Percentiles rank a stretch among this genome's conserved stretches.
Conservation (phyloP, 192 early-diverging fungal genomes). For the Backusella liffmaniae region DNA sequence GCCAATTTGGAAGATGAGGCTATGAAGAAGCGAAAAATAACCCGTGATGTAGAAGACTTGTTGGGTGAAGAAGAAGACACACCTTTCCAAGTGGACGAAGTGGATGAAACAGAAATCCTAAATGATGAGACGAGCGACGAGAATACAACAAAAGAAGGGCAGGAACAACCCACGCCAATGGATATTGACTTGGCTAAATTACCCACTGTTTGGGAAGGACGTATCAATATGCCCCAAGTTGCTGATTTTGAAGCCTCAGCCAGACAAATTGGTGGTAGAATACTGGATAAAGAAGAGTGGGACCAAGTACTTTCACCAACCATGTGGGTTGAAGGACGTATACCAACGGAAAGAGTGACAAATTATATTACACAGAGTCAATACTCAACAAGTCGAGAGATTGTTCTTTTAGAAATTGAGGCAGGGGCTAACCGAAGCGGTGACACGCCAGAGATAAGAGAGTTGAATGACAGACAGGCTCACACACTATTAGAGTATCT, state of each 20-base stretch:
- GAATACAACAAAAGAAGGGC: background rate
- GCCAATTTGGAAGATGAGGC: constrained; percentile 34
- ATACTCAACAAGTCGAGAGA: constrained; percentile 52
- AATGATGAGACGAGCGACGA: background rate
- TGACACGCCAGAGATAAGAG: constrained; percentile 13
- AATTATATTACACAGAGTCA: constrained; percentile 57
- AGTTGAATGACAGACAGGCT: constrained; percentile 37
- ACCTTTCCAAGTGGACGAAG: constrained; percentile 29
- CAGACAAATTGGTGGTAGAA: constrained; percentile 59
- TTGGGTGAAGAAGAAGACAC: constrained; percentile 23
- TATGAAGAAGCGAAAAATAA: constrained; percentile 30
- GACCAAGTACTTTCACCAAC: constrained; percentile 53
- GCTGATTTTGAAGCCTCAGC: constrained; percentile 55
- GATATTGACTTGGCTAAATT: background rate
- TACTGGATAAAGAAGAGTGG: constrained; percentile 49
- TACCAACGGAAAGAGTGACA: constrained; percentile 47
- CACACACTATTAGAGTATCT: constrained; percentile 62
- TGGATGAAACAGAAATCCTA: constrained; percentile 15
- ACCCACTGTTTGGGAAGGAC: constrained; percentile 58
- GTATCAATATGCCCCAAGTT: constrained; percentile 63
- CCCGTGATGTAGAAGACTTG: constrained; percentile 23
- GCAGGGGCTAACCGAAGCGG: background rate
- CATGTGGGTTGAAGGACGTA: constrained; percentile 66
- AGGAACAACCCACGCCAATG: background rate
- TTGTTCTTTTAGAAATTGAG: constrained; percentile 62